Percentiles rank a stretch among this genome's conserved stretches.
phyloP scores from a whole-genome alignment of 192 early-diverging fungal genomes.

The Linnemannia exigua region DNA sequence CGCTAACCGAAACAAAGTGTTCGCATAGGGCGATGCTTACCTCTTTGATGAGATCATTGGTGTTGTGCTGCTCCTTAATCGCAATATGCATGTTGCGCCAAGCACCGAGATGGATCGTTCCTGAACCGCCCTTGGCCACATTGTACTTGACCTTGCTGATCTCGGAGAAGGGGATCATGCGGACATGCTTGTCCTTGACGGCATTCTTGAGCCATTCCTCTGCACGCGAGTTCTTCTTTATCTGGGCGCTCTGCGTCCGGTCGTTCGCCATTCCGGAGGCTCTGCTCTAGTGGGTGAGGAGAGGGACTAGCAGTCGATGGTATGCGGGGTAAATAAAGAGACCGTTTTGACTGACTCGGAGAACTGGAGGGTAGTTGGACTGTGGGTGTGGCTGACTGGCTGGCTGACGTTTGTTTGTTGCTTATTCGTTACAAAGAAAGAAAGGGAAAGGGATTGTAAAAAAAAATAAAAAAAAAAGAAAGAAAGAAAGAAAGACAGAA shows the following conservation, averaged over 20 bases:
- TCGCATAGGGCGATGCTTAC: constrained; percentile 12
- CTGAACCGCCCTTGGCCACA: constrained; percentile 55
- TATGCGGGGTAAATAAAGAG: not conserved
- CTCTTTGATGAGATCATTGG: constrained; percentile 59
- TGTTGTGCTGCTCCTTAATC: constrained; percentile 58
- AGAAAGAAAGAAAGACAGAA: not conserved
- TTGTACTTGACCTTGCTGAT: constrained; percentile 59
- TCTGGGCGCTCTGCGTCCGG: constrained; percentile 51
- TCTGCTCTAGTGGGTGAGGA: too few species aligned
- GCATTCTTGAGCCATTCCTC: constrained; percentile 58
- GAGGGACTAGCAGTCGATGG: not conserved
- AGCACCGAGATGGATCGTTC: constrained; percentile 56
- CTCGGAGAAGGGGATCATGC: constrained; percentile 57
- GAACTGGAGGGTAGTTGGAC: not conserved
- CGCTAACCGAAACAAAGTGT: too few species aligned
- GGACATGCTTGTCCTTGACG: constrained; percentile 56
- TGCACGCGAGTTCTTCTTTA: constrained; percentile 52
- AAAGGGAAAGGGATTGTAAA: not conserved
- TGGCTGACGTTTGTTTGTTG: not conserved
- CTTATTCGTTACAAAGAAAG: not conserved
- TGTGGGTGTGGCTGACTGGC: not conserved
- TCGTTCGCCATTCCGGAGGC: constrained; percentile 41
- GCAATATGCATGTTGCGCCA: constrained; percentile 58
- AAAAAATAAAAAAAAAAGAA: not conserved
- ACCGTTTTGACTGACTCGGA: not conserved